Percentiles rank a stretch among this genome's conserved stretches.
These are phyloP conservation scores for Penicillium turbatum DNA, from an alignment of 495 filamentous ascomycete genomes.

Conservation along the genomic window DNA sequence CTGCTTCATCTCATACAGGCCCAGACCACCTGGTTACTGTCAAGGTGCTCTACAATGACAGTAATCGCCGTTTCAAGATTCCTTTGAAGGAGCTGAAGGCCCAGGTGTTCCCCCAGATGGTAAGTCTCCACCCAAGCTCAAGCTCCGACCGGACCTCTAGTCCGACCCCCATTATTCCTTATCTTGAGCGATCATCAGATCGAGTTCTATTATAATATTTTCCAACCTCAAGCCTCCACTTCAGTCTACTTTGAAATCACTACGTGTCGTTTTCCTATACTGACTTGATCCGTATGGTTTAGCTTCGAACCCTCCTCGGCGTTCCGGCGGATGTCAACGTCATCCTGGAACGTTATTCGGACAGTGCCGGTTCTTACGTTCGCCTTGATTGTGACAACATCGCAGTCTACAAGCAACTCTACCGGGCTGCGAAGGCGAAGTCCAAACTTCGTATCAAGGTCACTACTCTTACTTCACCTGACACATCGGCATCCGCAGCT, in stretches of 20 bases:
- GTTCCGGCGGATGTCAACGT: constrained; percentile 65
- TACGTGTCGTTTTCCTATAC: constrained; percentile 6
- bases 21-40: constrained; percentile 77
- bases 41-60: constrained; percentile 72
- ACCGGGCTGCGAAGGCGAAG: constrained; percentile 96
- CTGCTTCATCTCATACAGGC: constrained; percentile 30
- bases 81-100: constrained; percentile 80
- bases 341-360: constrained; percentile 91
- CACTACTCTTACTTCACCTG: constrained; percentile 24
- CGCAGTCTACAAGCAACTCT: constrained; percentile 92
- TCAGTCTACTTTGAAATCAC: neutral
- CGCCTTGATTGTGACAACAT: constrained; percentile 71
- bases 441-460: constrained; percentile 90
- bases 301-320: constrained; percentile 73
- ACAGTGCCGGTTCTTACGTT: constrained; percentile 80
- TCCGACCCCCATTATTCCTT: constrained; percentile 18
- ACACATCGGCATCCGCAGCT: constrained; percentile 6
- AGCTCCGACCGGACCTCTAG: constrained; percentile 25
- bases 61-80: constrained; percentile 82
- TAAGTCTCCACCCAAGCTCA: constrained; percentile 52
- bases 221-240: neutral
- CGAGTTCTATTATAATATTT: constrained; percentile 3
- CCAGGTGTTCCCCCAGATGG: constrained; percentile 75
- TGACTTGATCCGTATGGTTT: constrained; percentile 20
- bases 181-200: constrained; percentile 16